Evolutionary conservation across 2,329 filamentous ascomycete species (phyloP), one percentile per base, ranked within the genome.

Genomic region (Stachybotrys elegans): DNA sequence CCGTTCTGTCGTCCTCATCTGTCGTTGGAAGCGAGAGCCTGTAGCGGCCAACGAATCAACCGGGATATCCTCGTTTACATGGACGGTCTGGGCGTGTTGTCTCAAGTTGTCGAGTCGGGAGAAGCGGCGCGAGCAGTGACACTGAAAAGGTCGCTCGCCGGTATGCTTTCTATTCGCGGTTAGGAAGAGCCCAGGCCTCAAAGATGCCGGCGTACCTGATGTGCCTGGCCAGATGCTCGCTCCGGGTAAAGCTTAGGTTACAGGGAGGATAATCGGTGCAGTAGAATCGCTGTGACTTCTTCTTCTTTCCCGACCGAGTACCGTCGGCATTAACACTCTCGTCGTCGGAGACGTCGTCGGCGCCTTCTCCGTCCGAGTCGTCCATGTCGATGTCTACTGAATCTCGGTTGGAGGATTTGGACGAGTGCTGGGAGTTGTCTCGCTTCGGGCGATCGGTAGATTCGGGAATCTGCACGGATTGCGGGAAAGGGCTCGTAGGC

Each of bases 41-140:
- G 88, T 93, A 4, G 92, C 93, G 14, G 93, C 93, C 17, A 97
- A 78, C 2, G 93, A 97, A 62, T 96, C 90, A 32, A 84, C 83
- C 4, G 93, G 93, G 25, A 98, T 98, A 45, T 96, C 90, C 63
- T 97, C 93, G 62, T 97, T 96, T 46, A 95, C 87, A 62, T 98
- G 93, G 1, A 98, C 93, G 0, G 93, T 97, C 65, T 96, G 91
- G 36, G 93, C 93, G 73, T 98, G 93, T 62, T 98, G 93, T 47
- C 93, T 83, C 42, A 98, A 72, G 60, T 98, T 98, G 65, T 98
- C 92, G 37, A 97, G 78, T 40, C 92, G 81, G 9, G 93, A 97
- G 63, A 98, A 98, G 44, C 90, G 81, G 41, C 93, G 81, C 3
- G 86, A 88, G 66, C 93, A 98, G 65, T 97, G 93, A 55, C 93